A percentile compares a stretch with the other conserved stretches of the same genome.
Evolutionary conservation across 2,329 filamentous ascomycete genomes (phyloP).

Genomic region (Fusarium pilosicola): DNA sequence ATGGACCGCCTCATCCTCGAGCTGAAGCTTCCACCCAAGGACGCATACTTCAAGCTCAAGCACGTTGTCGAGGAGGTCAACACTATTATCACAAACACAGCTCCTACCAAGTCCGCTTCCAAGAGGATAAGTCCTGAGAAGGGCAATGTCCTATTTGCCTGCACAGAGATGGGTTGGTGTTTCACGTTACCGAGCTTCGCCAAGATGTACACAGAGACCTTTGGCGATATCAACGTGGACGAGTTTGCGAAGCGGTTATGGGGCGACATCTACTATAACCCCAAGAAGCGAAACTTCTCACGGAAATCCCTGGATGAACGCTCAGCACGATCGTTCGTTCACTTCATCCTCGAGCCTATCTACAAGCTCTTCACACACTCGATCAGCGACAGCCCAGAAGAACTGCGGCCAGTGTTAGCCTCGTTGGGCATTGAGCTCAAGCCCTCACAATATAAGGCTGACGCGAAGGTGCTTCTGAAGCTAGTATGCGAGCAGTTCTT

Average conservation of each 20-base stretch:
- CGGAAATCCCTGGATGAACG: constrained; percentile 84
- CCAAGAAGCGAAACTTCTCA: constrained; percentile 88
- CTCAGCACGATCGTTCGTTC: constrained; percentile 87
- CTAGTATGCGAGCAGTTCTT: constrained; percentile 97
- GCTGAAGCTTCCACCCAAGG: constrained; percentile 90
- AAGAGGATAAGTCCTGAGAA: constrained; percentile 92
- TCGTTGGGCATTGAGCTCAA: constrained; percentile 87
- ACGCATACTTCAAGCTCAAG: constrained; percentile 99
- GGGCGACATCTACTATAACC: constrained; percentile 98
- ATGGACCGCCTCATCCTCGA: constrained; percentile 95
- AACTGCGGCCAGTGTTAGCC: constrained; percentile 81
- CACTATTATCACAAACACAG: constrained; percentile 87
- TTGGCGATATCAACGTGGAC: constrained; percentile 80
- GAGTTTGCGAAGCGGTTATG: constrained; percentile 89
- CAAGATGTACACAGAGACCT: constrained; percentile 93
- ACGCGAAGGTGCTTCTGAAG: constrained; percentile 88
- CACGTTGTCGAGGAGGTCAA: constrained; percentile 99
- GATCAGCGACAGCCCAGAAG: constrained; percentile 87
- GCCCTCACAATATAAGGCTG: constrained; percentile 89
- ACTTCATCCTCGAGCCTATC: constrained; percentile 94
- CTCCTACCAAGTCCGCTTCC: constrained; percentile 82
- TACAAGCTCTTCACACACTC: constrained; percentile 98
- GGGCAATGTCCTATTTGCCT: constrained; percentile 97
- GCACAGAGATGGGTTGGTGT: constrained; percentile 93
- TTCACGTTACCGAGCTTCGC: constrained; percentile 95